Evolutionary conservation across 495 filamentous ascomycete species (phyloP).

Genomic region (Xylaria nigripes): DNA sequence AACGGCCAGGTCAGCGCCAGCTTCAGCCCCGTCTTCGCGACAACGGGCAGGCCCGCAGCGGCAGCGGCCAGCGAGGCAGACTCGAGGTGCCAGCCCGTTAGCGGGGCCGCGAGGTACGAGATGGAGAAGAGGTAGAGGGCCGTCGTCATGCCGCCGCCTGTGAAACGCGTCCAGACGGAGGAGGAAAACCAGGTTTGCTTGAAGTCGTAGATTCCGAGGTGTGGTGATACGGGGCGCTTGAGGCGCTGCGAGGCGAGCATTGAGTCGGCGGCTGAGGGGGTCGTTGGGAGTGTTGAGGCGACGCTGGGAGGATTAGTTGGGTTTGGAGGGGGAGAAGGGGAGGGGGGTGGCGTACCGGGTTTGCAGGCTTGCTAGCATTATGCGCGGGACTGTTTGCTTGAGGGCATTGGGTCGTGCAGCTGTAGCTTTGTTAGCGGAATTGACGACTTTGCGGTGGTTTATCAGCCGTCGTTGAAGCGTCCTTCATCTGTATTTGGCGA

Average conservation of each 20-base stretch:
- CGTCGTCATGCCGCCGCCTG: conserved; percentile 62
- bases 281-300: conserved; percentile 52
- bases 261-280: conserved; percentile 48
- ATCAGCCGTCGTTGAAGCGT: no score
- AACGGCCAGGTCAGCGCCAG: conserved; percentile 68
- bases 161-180: conserved; percentile 70
- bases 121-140: conserved; percentile 74
- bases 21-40: conserved; percentile 67
- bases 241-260: conserved; percentile 83
- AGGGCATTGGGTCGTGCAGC: conserved; percentile 43
- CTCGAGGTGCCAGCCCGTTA: conserved; percentile 80
- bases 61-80: conserved; percentile 67
- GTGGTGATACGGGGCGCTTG: conserved; percentile 75
- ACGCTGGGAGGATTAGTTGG: conserved; percentile 28
- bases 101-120: conserved; percentile 74
- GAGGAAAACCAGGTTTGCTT: conserved; percentile 75
- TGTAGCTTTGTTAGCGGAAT: conserved; percentile 24
- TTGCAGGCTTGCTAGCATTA: conserved; percentile 43
- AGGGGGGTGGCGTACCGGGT: conserved; percentile 39
- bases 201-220: conserved; percentile 81
- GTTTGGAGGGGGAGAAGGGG: not conserved
- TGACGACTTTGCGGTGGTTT: no score
- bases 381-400: conserved; percentile 21
- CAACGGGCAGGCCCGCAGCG: conserved; percentile 62
- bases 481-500: no score